phyloP scores from a whole-genome alignment of 2,329 filamentous ascomycete genomes.

The Trichophyton schoenleinii region DNA sequence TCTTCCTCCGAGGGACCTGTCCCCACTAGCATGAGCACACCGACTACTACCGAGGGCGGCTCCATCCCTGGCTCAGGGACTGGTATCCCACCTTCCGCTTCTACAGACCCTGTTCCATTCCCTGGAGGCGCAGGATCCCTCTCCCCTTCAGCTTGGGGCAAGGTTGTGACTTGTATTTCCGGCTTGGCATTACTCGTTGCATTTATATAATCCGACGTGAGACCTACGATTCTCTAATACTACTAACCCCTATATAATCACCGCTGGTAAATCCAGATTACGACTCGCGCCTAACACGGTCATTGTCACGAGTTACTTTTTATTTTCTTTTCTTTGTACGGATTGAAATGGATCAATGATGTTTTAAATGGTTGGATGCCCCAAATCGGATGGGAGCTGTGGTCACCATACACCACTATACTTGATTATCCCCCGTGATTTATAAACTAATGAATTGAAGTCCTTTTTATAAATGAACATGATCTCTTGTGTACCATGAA shows the following conservation, averaged over 20 bases:
- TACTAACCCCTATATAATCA: background rate
- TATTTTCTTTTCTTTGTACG: background rate
- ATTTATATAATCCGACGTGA: background rate
- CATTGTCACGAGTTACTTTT: background rate
- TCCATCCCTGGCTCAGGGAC: background rate
- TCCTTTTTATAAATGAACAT: background rate
- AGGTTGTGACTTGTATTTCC: background rate
- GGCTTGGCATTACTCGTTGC: background rate
- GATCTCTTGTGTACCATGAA: background rate
- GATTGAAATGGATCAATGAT: background rate
- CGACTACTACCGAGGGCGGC: background rate
- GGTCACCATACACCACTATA: background rate
- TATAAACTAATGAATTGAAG: background rate
- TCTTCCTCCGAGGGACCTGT: background rate
- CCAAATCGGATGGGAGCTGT: background rate
- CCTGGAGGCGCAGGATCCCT: constrained; percentile 2
- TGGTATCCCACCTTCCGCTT: background rate
- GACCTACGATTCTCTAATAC: background rate
- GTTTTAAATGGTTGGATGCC: background rate
- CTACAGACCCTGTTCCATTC: background rate
- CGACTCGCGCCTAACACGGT: background rate
- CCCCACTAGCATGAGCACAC: background rate
- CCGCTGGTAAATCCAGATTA: background rate
- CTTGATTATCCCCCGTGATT: background rate
- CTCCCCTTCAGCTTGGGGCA: background rate